Conservation (phyloP, 768 basidiomycete species). For the Strobilomyces confusus region DNA sequence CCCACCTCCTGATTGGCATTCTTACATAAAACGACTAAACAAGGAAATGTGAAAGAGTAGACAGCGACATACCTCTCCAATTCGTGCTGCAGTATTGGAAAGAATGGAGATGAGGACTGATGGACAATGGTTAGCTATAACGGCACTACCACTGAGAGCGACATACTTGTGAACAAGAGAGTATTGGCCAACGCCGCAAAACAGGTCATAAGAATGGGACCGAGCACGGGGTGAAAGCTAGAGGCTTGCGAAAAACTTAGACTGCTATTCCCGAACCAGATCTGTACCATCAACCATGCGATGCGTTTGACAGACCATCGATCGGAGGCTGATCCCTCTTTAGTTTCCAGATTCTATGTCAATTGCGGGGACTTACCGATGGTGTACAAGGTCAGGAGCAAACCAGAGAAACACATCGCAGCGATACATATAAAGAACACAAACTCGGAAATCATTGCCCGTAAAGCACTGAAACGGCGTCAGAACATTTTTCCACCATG, state of each 20-base stretch:
- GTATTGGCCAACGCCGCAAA: constrained; percentile 81
- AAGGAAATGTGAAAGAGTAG: neutral
- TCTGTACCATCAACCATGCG: constrained; percentile 81
- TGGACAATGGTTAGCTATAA: neutral
- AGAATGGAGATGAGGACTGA: constrained; percentile 79
- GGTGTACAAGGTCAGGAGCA: constrained; percentile 53
- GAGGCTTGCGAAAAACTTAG: constrained; percentile 53
- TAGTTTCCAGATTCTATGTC: constrained; percentile 20
- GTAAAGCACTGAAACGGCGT: constrained; percentile 53
- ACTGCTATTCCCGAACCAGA: constrained; percentile 81
- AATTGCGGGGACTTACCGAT: constrained; percentile 35
- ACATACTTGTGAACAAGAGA: constrained; percentile 73
- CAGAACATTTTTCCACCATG: neutral
- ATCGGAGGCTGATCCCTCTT: constrained; percentile 26
- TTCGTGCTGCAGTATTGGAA: constrained; percentile 84
- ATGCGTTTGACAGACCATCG: constrained; percentile 44
- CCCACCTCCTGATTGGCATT: constrained; percentile 60
- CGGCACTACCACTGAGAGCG: neutral
- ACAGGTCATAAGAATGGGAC: constrained; percentile 72
- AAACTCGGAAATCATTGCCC: constrained; percentile 80
- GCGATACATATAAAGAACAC: constrained; percentile 77
- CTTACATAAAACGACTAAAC: constrained; percentile 22
- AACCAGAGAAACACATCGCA: constrained; percentile 75
- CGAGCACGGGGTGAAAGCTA: constrained; percentile 66
- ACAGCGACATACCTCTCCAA: constrained; percentile 47